A percentile compares a stretch with the other conserved stretches of the same genome.
These are phyloP conservation scores for Mrakia hoshinonis DNA, from an alignment of 768 basidiomycete species.

Conservation along the genomic window DNA sequence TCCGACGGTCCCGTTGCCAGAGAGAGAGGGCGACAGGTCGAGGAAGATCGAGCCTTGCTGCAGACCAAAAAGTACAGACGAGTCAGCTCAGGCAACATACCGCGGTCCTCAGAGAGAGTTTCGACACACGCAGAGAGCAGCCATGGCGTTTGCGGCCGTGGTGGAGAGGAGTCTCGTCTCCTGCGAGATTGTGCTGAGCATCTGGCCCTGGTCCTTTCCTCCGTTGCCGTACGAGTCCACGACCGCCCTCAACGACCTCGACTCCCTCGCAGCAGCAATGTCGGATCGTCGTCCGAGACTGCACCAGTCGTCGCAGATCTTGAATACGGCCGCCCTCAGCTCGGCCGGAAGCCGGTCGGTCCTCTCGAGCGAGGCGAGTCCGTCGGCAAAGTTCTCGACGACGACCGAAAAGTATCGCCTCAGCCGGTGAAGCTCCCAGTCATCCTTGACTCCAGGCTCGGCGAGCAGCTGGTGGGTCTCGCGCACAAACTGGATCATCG, in stretches of 20 bases:
- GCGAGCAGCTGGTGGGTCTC: slow-evolving; percentile 72
- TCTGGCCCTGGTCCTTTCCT: slow-evolving; percentile 46
- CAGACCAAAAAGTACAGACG: background rate
- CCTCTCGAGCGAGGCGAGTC: slow-evolving; percentile 53
- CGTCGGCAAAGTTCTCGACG: slow-evolving; percentile 76
- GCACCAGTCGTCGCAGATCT: slow-evolving; percentile 89
- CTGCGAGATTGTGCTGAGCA: slow-evolving; percentile 41
- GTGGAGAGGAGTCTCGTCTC: slow-evolving; percentile 66
- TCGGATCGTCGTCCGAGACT: slow-evolving; percentile 70
- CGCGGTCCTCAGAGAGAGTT: slow-evolving; percentile 7
- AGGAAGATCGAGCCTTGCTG: slow-evolving; percentile 72
- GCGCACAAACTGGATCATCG: slow-evolving; percentile 76
- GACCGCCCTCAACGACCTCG: slow-evolving; percentile 61
- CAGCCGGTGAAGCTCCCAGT: slow-evolving; percentile 65
- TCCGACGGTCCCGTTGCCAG: slow-evolving; percentile 29
- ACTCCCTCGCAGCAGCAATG: slow-evolving; percentile 58
- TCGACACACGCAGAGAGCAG: slow-evolving; percentile 72
- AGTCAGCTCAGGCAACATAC: slow-evolving; percentile 1
- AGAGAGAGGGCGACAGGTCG: slow-evolving; percentile 31
- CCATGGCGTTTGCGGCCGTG: slow-evolving; percentile 76
- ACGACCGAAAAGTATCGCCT: slow-evolving; percentile 86
- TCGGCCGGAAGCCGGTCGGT: slow-evolving; percentile 64
- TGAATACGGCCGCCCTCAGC: slow-evolving; percentile 69
- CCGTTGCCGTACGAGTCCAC: slow-evolving; percentile 52
- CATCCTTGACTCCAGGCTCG: slow-evolving; percentile 61